Conservation (phyloP, 1,139 yeast species). For the Saccharomycopsis hybrid region DNA sequence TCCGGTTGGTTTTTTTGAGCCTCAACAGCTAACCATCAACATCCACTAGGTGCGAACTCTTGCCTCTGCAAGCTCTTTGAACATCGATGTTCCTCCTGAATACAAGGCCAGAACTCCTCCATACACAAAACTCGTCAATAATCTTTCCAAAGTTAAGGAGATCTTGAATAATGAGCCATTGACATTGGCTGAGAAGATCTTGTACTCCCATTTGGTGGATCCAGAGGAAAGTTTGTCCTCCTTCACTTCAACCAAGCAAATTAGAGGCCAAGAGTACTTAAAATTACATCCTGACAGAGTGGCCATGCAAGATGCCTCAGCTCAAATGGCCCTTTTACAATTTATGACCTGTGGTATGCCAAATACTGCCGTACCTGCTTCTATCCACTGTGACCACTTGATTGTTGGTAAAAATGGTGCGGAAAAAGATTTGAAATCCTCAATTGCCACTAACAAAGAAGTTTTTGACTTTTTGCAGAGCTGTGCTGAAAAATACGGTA, state of each 20-base stretch:
- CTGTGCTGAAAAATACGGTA: slow-evolving; percentile 95
- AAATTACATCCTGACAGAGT: slow-evolving; percentile 98
- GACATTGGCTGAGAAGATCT: slow-evolving; percentile 94
- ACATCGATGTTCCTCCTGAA: slow-evolving; percentile 45
- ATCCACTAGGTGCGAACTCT: background rate
- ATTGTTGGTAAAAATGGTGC: slow-evolving; percentile 97
- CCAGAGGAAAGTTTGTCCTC: slow-evolving; percentile 44
- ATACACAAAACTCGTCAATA: slow-evolving; percentile 63
- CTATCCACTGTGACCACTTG: slow-evolving; percentile 98
- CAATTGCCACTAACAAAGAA: slow-evolving; percentile 90
- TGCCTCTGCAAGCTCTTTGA: background rate
- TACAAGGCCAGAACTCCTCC: slow-evolving; percentile 77
- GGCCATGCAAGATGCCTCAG: slow-evolving; percentile 99
- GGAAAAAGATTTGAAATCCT: slow-evolving; percentile 85
- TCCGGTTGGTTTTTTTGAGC: too few species aligned
- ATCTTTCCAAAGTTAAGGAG: slow-evolving; percentile 54
- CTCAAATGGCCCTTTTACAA: slow-evolving; percentile 98
- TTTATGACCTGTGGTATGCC: slow-evolving; percentile 97
- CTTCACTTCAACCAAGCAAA: background rate
- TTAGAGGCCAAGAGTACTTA: slow-evolving; percentile 89
- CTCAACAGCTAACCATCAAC: too few species aligned
- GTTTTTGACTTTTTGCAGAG: slow-evolving; percentile 92
- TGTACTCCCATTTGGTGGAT: slow-evolving; percentile 93
- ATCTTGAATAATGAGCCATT: slow-evolving; percentile 78
- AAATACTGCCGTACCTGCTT: slow-evolving; percentile 90